Conservation (phyloP, 306 rosid genomes). For the Cyamopsis tetragonoloba region DNA sequence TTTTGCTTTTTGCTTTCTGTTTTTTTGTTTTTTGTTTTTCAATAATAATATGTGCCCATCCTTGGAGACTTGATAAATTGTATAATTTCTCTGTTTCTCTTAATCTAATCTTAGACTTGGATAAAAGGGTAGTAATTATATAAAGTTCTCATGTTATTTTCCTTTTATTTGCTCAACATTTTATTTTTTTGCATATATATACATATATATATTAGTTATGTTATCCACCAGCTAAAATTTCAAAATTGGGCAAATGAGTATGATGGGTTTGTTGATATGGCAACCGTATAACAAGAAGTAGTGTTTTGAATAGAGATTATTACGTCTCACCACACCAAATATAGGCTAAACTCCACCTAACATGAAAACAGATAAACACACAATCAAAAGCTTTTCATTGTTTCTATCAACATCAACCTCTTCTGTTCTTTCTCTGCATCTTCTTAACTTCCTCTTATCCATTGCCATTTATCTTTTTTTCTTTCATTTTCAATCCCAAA, state of each 20-base stretch:
- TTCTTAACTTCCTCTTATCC: background rate
- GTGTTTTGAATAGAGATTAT: conserved; percentile 25
- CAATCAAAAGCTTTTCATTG: conserved; percentile 2
- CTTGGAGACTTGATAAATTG: background rate
- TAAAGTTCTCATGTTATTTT: background rate
- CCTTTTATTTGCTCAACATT: background rate
- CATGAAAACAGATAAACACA: background rate
- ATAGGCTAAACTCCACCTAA: conserved; percentile 16
- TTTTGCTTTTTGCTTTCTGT: too few species aligned
- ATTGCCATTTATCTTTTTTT: background rate
- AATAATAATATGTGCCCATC: background rate
- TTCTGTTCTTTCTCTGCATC: conserved; percentile 20
- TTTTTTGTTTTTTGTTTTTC: background rate
- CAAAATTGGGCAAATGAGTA: background rate
- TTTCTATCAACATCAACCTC: background rate
- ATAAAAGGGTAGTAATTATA: too few species aligned
- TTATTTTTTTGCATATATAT: background rate
- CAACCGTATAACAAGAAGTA: conserved; percentile 27
- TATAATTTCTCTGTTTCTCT: background rate
- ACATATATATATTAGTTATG: too few species aligned
- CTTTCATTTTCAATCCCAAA: background rate
- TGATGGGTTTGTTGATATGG: conserved; percentile 25
- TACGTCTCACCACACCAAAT: conserved; percentile 23
- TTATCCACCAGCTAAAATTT: background rate
- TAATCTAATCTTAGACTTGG: too few species aligned